phyloP scores from a whole-genome alignment of 257 asterid species.

The Dorcoceras hygrometricum region DNA sequence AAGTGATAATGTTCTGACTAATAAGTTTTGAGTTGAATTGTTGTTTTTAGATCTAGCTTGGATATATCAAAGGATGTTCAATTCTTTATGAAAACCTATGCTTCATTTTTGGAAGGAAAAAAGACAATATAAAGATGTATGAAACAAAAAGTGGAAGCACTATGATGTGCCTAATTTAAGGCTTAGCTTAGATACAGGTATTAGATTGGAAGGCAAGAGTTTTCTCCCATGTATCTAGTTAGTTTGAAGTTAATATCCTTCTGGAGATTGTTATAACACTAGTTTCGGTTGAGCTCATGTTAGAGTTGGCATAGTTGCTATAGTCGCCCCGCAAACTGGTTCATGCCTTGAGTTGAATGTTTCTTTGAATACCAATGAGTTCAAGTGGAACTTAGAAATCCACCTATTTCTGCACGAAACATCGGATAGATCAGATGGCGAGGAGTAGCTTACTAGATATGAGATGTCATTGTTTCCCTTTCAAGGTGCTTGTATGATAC shows the following conservation, averaged over 20 bases:
- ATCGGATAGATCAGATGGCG: neutral
- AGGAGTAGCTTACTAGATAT: neutral
- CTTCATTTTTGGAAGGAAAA: neutral
- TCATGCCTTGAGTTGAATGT: neutral
- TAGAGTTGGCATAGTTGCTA: neutral
- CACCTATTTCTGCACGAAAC: neutral
- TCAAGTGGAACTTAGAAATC: neutral
- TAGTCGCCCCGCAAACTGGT: neutral
- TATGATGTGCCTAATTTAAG: slow-evolving; percentile 11
- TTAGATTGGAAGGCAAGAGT: slow-evolving; percentile 1
- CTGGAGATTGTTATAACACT: neutral
- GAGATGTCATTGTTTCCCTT: neutral
- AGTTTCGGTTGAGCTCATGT: neutral
- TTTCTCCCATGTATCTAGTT: neutral
- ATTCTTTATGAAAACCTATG: neutral
- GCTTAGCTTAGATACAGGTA: neutral
- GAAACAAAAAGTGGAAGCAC: neutral
- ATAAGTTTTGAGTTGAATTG: too few species aligned
- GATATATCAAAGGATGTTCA: neutral
- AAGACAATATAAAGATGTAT: neutral
- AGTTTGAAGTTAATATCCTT: neutral
- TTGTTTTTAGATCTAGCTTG: neutral
- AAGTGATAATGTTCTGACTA: too few species aligned
- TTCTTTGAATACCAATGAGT: neutral
- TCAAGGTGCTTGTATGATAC: neutral